Base-by-base conservation (phyloP, 2,329 filamentous ascomycete species). In the Claviceps sp. region DNA sequence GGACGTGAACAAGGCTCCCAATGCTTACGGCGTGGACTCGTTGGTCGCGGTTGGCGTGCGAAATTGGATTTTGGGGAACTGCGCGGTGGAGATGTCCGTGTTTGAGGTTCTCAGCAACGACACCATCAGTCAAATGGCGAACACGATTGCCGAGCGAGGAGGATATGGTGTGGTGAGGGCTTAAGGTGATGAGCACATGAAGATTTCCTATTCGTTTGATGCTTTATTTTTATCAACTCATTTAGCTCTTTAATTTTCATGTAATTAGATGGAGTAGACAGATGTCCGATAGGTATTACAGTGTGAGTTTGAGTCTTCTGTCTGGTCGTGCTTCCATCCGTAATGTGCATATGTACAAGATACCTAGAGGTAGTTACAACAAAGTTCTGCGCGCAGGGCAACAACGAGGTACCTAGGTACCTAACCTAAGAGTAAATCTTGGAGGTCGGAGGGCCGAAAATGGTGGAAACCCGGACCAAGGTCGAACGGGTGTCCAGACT, bases 21-120 rank as follows among this genome's bases (percentile, higher is more conserved):
- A 64, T 37, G 70, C 68, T 3, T 78, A 77, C 53, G 75, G 75
- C 0, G 70, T 78, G 6, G 75, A 78, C 61, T 76, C 73, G 0
- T 65, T 78, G 7, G 71, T 76, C 5, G 74, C 74, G 1, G 72
- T 78, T n/a, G 72, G 71, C 11, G 62, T 77, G 7, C 68, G 74
- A n/a, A 76, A 70, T 56, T 77, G 74, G 73, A 68, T 78, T 5
- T 62, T 68, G 1, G 64, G 67, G 48, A 70, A 71, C 55, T 71
- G 71, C 16, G 65, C 65, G 2, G 70, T 70, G 0, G 65, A 73
- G 49, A 58, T 76, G 3, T 70, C 71, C 0, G 68, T 76, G 2
- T 75, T 76, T 56, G 72, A 76, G 52, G 67, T 76, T 16, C 57
- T 76, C 51, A 69, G 70, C 46, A 69, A 72, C 50, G 64, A 57